Evolutionary conservation across 225 moss, liverwort and hornwort species (phyloP), one percentile per base, ranked within the genome.

Genomic region (Asterella californica): DNA sequence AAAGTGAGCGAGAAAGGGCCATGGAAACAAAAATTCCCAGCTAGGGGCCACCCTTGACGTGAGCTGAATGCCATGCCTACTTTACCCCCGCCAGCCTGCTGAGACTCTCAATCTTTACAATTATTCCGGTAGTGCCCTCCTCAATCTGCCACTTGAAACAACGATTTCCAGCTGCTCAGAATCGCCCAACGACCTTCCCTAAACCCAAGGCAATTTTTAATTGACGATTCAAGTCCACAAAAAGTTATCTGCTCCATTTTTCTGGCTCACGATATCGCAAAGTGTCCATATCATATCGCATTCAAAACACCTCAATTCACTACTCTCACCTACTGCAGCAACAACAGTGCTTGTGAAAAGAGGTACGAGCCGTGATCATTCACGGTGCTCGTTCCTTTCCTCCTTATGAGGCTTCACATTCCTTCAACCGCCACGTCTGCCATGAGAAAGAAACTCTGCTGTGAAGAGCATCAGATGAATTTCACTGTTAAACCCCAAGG

Each of bases 21-120:
- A 85, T 85, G 64, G 85, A 82, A 79, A 61, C 70, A 82, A 54
- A 76, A 48, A 78, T 25, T 76, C 85, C 72, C 82, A 54, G 36
- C 38, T 76, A 66, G 79, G 82, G 76, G 71, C 81, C 85, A 76
- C 85, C 75, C 69, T 81, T 76, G 61, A 49, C 74, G 79, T 70
- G 61, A 79, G 70, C 70, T 75, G 72, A 85, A 85, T 81, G 81
- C 85, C 85, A 85, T 85, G 68, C 76, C 85, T 82, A 79, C 72
- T 70, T 79, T 29, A 74, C 77, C 75, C 79, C 81, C 78, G 68
- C 71, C 79, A 76, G 82, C 74, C 63, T 70, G 76, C 78, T 49
- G 46, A 68, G 27, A 81, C 15, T 52, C 50, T 49, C 30, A 73
- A 19, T 29, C 73, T 46, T 50, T 47, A 65, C n/a, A 49, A 49